phyloP scores from a whole-genome alignment of 768 basidiomycete species.

The Amanita molliuscula region DNA sequence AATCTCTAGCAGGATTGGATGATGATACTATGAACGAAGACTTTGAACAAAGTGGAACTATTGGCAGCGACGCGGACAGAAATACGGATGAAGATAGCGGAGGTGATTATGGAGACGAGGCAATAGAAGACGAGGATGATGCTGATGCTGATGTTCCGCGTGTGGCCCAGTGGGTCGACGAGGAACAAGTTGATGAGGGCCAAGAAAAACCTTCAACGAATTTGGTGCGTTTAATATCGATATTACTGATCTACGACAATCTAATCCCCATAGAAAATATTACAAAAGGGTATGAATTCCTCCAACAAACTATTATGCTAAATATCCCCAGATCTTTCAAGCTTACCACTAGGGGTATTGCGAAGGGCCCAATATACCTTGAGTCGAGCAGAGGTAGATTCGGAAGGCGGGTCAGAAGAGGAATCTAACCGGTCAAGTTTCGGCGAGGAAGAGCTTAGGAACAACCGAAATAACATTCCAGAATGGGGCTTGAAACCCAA shows the following conservation, averaged over 20 bases:
- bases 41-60: background rate
- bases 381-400: conserved; percentile 26
- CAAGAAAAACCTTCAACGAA: background rate
- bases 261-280: conserved; percentile 11
- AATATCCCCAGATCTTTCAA: conserved; percentile 38
- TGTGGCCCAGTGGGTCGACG: conserved; percentile 53
- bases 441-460: conserved; percentile 11
- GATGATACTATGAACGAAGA: background rate
- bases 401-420: conserved; percentile 23
- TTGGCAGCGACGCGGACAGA: background rate
- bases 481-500: conserved; percentile 33
- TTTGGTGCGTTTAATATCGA: background rate
- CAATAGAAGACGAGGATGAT: conserved; percentile 25
- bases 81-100: background rate
- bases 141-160: conserved; percentile 46
- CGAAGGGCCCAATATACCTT: conserved; percentile 55
- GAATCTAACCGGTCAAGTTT: background rate
- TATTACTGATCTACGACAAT: background rate
- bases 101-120: conserved; percentile 1
- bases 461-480: conserved; percentile 26
- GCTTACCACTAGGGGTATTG: conserved; percentile 53
- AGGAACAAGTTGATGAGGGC: conserved; percentile 24
- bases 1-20: background rate
- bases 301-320: background rate
- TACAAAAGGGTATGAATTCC: conserved; percentile 17